Evolutionary conservation across 2,329 filamentous ascomycete species (phyloP).

Genomic region (Colletotrichum tabaci): DNA sequence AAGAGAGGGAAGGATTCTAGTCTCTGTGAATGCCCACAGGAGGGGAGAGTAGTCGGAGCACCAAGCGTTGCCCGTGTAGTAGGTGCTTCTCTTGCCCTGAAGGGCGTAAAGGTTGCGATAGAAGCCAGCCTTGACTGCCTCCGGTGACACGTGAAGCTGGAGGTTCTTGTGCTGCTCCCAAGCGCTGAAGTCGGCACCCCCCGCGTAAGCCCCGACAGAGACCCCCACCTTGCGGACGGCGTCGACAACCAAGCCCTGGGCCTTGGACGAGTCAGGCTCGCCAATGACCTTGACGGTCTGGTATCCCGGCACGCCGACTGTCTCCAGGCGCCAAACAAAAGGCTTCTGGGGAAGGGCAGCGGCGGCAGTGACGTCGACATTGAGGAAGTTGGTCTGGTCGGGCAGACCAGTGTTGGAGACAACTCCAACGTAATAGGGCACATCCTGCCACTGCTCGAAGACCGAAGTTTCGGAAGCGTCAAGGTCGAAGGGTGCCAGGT

Average conservation of each 20-base stretch:
- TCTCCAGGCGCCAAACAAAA: constrained; percentile 43
- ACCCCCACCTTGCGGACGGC: constrained; percentile 20
- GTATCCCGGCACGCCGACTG: constrained; percentile 43
- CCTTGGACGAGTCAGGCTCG: constrained; percentile 31
- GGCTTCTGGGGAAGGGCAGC: constrained; percentile 35
- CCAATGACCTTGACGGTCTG: constrained; percentile 44
- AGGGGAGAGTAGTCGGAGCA: constrained; percentile 42
- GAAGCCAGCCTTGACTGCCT: constrained; percentile 38
- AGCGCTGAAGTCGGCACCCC: constrained; percentile 20
- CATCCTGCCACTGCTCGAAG: constrained; percentile 43
- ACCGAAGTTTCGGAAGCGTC: constrained; percentile 44
- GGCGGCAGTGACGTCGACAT: constrained; percentile 39
- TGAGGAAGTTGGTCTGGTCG: constrained; percentile 39
- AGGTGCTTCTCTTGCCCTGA: constrained; percentile 37
- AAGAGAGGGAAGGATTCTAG: constrained; percentile 25
- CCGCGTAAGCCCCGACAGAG: constrained; percentile 25
- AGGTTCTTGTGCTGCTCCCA: constrained; percentile 35
- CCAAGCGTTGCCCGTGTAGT: constrained; percentile 37
- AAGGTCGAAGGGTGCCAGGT: constrained; percentile 48
- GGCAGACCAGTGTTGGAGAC: constrained; percentile 33
- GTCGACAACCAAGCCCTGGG: constrained; percentile 29
- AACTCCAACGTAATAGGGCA: constrained; percentile 37
- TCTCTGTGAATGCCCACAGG: constrained; percentile 41
- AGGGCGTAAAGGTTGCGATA: constrained; percentile 39
- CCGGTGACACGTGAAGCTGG: constrained; percentile 38